A percentile compares a stretch with the other conserved stretches of the same genome.
Conservation (phyloP, 2,329 filamentous ascomycete genomes). For the Penicillium sp. region DNA sequence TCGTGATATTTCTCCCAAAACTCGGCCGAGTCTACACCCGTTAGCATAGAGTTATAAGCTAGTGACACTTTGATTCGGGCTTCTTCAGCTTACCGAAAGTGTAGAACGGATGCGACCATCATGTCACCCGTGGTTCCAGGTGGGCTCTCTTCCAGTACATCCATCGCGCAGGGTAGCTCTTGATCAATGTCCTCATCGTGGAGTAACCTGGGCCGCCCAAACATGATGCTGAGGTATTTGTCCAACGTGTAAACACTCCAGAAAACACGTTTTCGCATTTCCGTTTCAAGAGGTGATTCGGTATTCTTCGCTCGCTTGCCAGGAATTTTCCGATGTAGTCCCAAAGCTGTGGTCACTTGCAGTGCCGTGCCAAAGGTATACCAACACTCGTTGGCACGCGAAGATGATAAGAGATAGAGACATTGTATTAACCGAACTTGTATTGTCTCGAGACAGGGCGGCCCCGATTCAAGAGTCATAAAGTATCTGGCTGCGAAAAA, state of each 20-base stretch:
- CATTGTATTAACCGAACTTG: conserved; percentile 55
- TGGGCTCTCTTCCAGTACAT: conserved; percentile 44
- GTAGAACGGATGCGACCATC: conserved; percentile 37
- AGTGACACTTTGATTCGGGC: no score
- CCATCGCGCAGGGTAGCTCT: conserved; percentile 56
- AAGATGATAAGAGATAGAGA: conserved; percentile 54
- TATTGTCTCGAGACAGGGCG: conserved; percentile 51
- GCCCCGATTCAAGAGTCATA: conserved; percentile 45
- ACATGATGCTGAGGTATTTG: conserved; percentile 58
- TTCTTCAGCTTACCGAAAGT: conserved; percentile 27
- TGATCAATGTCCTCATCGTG: conserved; percentile 62
- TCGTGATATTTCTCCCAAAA: conserved; percentile 45
- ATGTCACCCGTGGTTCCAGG: conserved; percentile 33
- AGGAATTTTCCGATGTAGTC: conserved; percentile 32
- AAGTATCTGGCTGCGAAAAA: conserved; percentile 35
- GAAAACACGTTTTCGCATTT: conserved; percentile 55
- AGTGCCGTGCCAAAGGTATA: conserved; percentile 54
- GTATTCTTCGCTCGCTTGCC: conserved; percentile 25
- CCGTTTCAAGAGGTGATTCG: conserved; percentile 33
- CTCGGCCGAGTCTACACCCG: conserved; percentile 42
- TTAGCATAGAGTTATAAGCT: not conserved
- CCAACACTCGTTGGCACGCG: conserved; percentile 57
- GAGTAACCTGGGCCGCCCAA: conserved; percentile 55
- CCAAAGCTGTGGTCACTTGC: conserved; percentile 47
- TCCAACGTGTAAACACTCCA: conserved; percentile 60